These are phyloP conservation scores for Candida pini DNA, from an alignment of 805 yeast genomes.

Conservation along the genomic window DNA sequence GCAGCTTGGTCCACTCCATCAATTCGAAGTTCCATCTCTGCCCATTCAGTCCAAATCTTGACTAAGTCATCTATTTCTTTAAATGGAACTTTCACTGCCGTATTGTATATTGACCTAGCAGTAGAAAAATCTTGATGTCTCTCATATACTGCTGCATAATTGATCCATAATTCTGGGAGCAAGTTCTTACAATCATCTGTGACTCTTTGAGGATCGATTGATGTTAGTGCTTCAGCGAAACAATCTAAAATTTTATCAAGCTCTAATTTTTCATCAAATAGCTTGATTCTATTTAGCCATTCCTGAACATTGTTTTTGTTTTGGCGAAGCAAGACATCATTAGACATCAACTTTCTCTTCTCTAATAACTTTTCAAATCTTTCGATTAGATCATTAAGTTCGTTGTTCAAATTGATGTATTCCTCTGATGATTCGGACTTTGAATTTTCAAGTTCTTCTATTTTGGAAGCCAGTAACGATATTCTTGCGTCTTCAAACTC, in stretches of 20 bases:
- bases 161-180: constrained; percentile 61
- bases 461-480: constrained; percentile 24
- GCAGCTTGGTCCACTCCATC: constrained; percentile 39
- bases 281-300: constrained; percentile 61
- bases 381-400: constrained; percentile 40
- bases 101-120: constrained; percentile 57
- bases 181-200: constrained; percentile 26
- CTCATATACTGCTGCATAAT: constrained; percentile 63
- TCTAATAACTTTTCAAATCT: constrained; percentile 51
- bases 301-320: constrained; percentile 53
- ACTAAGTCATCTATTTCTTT: constrained; percentile 57
- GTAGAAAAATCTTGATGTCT: constrained; percentile 46
- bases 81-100: constrained; percentile 68
- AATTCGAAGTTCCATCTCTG: constrained; percentile 52
- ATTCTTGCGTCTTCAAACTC: constrained; percentile 53
- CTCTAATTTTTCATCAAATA: constrained; percentile 36
- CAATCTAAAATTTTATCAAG: constrained; percentile 43
- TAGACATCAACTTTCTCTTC: constrained; percentile 52
- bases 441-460: constrained; percentile 13
- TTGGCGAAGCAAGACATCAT: constrained; percentile 61
- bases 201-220: constrained; percentile 56
- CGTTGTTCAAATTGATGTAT: constrained; percentile 19
- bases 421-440: constrained; percentile 8
- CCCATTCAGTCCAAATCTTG: constrained; percentile 70
- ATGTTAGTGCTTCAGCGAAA: constrained; percentile 59